Base-by-base conservation (phyloP, 1,284 basidiomycete species). In the Ustilago cynodontis region DNA sequence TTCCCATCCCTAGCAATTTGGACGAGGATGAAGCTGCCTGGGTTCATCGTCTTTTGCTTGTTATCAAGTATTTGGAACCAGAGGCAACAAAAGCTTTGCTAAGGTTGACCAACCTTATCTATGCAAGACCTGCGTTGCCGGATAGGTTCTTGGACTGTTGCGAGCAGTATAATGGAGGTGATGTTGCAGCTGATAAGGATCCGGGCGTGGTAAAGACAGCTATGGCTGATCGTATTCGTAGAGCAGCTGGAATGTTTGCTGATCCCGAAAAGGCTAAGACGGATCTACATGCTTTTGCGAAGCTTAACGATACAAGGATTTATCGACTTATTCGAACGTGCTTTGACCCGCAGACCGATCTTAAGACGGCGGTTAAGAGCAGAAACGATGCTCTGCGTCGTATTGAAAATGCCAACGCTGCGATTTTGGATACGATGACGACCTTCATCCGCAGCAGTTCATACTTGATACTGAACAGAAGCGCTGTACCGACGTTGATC, bases 271-370 rank as follows among this genome's bases (percentile, higher is more conserved):
- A 93, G 82, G 92, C 91, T 0, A 87, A 88, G 2, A 92, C 93
- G 64, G 95, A 98, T 81, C 87, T 99, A 24, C 88, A 91, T 22
- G 86, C 90, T 0, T 98, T 99, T 79, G 95, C 95, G 1, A 92
- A 92, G 69, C 87, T 92, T 41, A 98, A 98, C 85, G 94, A 98
- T 80, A 89, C 89, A 22, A 89, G 94, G 55, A 87, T 96, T 11
- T 97, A 95, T 88, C 94, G 93, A 86, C 88, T 95, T 5, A 88
- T 96, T 49, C 92, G 91, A 82, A 91, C 90, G 0, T 91, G 93
- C 79, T 90, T 94, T 87, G 94, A 98, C 84, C 88, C 92, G 0
- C 91, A 93, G 78, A 91, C 92, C 0, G 93, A 96, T 82, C 87
- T 98, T 29, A 94, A 93, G 83, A 89, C 89, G 5, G 88, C 95